Conservation (phyloP, 177 flowering plant genomes). For the Telopea speciosissima region DNA sequence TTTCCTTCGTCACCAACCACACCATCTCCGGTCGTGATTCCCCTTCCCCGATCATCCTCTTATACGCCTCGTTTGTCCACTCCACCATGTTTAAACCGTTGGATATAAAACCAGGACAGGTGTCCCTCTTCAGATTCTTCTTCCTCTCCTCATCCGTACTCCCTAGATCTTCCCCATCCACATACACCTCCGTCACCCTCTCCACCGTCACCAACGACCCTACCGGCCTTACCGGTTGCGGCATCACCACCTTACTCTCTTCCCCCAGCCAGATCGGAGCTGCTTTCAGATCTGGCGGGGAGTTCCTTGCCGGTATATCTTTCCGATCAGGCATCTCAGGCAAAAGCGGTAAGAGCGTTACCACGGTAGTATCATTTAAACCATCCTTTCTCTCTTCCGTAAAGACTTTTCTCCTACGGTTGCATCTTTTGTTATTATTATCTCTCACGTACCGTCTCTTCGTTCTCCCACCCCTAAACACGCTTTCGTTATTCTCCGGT, state of each 20-base stretch:
- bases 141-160: constrained; percentile 41
- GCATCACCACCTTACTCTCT: constrained; percentile 17
- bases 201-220: constrained; percentile 58
- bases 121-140: constrained; percentile 44
- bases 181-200: constrained; percentile 42
- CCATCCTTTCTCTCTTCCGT: constrained; percentile 14
- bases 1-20: constrained; percentile 49
- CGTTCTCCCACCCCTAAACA: constrained; percentile 20
- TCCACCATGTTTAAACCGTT: constrained; percentile 44
- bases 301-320: constrained; percentile 6
- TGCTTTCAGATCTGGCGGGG: not conserved
- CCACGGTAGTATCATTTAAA: constrained; percentile 7
- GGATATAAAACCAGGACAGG: constrained; percentile 65
- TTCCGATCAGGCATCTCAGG: constrained; percentile 42
- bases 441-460: constrained; percentile 34
- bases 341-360: constrained; percentile 37
- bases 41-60: constrained; percentile 33
- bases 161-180: constrained; percentile 25
- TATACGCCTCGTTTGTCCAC: constrained; percentile 68
- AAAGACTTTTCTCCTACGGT: constrained; percentile 19
- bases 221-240: constrained; percentile 25
- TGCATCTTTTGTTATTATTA: constrained; percentile 9
- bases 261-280: constrained; percentile 27
- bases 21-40: constrained; percentile 26
- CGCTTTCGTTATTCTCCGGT: constrained; percentile 13